Conservation (phyloP, 768 basidiomycete species). For the Amanita rubescens region DNA sequence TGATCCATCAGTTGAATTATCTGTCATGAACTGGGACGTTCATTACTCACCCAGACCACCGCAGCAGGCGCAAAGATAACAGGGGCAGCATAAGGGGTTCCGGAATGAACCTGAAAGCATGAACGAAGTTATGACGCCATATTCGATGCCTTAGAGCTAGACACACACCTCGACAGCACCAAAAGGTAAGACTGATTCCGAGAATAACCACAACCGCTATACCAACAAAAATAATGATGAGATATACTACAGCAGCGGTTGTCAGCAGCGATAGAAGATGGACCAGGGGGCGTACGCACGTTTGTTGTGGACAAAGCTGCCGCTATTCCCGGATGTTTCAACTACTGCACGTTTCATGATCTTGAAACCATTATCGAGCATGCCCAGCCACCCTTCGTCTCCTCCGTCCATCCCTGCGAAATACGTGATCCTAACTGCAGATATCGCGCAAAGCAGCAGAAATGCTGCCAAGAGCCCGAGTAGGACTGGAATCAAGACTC, state of each 20-base stretch:
- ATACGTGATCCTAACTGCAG: constrained; percentile 23
- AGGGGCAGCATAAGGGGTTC: constrained; percentile 63
- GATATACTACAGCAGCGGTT: constrained; percentile 38
- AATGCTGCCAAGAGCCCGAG: constrained; percentile 22
- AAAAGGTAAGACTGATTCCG: constrained; percentile 51
- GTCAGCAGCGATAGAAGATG: background rate
- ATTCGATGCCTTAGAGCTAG: background rate
- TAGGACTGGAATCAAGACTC: constrained; percentile 14
- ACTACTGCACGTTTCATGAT: constrained; percentile 26
- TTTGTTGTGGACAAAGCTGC: constrained; percentile 34
- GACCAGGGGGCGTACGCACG: constrained; percentile 25
- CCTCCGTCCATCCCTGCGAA: constrained; percentile 25
- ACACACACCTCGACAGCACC: constrained; percentile 53
- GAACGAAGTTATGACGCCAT: background rate
- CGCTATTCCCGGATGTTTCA: constrained; percentile 1
- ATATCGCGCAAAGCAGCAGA: constrained; percentile 27
- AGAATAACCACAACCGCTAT: constrained; percentile 46
- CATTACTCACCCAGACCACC: constrained; percentile 49
- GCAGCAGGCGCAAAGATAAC: constrained; percentile 67
- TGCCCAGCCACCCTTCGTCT: constrained; percentile 18
- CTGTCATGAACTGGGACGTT: background rate
- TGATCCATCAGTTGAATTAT: background rate
- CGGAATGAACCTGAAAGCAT: constrained; percentile 45
- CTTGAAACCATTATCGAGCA: constrained; percentile 15
- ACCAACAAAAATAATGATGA: constrained; percentile 61